Conservation (phyloP, 2,329 filamentous ascomycete genomes). For the Chrysosporium keratinophilum region DNA sequence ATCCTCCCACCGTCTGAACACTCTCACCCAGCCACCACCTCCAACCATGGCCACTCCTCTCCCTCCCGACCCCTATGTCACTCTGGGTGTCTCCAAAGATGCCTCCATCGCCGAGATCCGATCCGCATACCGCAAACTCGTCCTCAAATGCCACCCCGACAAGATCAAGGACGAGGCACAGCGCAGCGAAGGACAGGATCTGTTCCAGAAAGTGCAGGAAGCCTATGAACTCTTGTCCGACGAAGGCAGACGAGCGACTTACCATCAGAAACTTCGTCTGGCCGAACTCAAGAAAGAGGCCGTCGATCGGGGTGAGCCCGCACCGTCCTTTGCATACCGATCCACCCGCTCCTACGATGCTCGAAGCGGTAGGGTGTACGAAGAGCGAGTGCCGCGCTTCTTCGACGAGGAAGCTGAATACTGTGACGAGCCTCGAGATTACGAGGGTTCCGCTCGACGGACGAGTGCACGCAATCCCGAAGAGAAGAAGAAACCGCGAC, state of each 20-base stretch:
- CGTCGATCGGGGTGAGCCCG: not conserved
- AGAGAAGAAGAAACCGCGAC: constrained; percentile 32
- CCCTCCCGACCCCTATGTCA: constrained; percentile 62
- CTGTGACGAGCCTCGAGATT: constrained; percentile 30
- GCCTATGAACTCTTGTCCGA: constrained; percentile 86
- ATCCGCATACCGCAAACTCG: constrained; percentile 71
- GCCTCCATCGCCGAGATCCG: constrained; percentile 64
- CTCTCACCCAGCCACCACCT: not conserved
- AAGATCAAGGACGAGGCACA: constrained; percentile 70
- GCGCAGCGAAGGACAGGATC: constrained; percentile 68
- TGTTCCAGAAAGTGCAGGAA: constrained; percentile 86
- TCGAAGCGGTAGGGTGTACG: constrained; percentile 35
- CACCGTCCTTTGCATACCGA: constrained; percentile 12
- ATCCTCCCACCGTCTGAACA: too few relatives aligned
- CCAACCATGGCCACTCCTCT: not conserved
- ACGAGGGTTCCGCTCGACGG: constrained; percentile 29
- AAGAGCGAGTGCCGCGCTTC: constrained; percentile 33
- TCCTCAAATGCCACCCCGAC: constrained; percentile 81
- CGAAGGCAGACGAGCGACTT: constrained; percentile 58
- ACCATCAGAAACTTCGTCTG: constrained; percentile 65
- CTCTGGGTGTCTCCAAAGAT: constrained; percentile 62
- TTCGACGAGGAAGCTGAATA: constrained; percentile 32
- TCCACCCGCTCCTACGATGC: constrained; percentile 26
- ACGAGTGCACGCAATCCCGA: constrained; percentile 25
- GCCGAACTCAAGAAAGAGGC: constrained; percentile 51